Evolutionary conservation across 225 moss, liverwort and hornwort species (phyloP).

Genomic region (Pleurozium schreberi): DNA sequence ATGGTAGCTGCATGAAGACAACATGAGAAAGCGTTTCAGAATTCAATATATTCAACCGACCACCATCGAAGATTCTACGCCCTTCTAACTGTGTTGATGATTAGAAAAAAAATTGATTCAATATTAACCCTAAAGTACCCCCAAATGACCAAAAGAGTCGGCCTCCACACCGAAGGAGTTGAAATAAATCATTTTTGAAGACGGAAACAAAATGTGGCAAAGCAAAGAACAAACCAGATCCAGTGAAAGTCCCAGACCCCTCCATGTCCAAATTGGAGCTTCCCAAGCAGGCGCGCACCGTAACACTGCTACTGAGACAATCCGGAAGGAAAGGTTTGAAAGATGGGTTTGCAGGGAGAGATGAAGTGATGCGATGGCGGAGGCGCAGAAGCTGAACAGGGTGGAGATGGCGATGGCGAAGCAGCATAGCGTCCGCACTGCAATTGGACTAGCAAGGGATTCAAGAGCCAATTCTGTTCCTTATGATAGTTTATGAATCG

Average conservation of each 20-base stretch:
- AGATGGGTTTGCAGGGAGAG: not conserved
- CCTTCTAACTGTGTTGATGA: not conserved
- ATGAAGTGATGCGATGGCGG: not conserved
- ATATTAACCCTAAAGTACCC: not conserved
- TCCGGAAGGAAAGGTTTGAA: not conserved
- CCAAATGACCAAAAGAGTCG: not conserved
- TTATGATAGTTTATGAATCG: not conserved
- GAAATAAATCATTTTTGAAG: not conserved
- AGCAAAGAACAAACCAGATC: not conserved
- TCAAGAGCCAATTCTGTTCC: not conserved
- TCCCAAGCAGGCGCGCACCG: not conserved
- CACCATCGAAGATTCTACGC: not conserved
- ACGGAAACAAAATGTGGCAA: not conserved
- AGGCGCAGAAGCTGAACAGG: not conserved
- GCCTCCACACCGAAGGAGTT: no score
- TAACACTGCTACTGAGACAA: not conserved
- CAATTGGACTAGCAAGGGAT: not conserved
- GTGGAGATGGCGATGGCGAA: not conserved
- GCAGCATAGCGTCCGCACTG: slow-evolving; percentile 10
- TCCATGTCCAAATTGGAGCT: slow-evolving; percentile 5
- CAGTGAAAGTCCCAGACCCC: not conserved
- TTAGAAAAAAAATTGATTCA: not conserved
- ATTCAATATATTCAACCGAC: not conserved
- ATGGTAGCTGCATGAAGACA: slow-evolving; percentile 39
- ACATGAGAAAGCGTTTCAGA: not conserved